These are phyloP conservation scores for Lepidopterella palustris DNA, from an alignment of 495 filamentous ascomycete genomes.

Conservation along the genomic window DNA sequence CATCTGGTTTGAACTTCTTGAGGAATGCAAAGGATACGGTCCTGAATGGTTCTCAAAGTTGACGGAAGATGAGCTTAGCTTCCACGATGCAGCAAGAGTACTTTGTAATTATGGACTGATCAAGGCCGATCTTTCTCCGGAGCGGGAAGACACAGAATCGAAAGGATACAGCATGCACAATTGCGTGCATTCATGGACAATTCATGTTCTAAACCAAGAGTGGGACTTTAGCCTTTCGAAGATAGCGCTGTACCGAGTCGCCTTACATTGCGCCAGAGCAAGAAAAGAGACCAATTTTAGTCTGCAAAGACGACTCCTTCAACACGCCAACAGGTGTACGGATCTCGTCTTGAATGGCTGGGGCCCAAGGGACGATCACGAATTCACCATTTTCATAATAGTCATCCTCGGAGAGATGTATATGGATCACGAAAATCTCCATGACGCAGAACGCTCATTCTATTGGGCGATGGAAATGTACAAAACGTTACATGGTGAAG, in stretches of 20 bases:
- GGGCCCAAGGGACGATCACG: too few relatives aligned
- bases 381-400: too few relatives aligned
- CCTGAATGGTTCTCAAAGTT: slow-evolving; percentile 33
- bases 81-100: slow-evolving; percentile 29
- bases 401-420: too few relatives aligned
- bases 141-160: slow-evolving; percentile 21
- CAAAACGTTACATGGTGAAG: too few relatives aligned
- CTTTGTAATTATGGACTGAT: slow-evolving; percentile 34
- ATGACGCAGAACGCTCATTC: too few relatives aligned
- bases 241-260: slow-evolving; percentile 28
- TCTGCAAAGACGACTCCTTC: slow-evolving; percentile 30
- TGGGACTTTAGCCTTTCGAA: slow-evolving; percentile 28
- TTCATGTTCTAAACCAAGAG: slow-evolving; percentile 32
- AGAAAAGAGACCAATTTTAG: slow-evolving; percentile 24
- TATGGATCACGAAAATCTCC: too few relatives aligned
- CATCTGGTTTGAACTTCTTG: slow-evolving; percentile 46
- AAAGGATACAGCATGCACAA: slow-evolving; percentile 38
- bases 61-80: slow-evolving; percentile 30
- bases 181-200: slow-evolving; percentile 40
- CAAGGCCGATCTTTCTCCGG: slow-evolving; percentile 24
- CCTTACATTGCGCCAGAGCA: slow-evolving; percentile 21
- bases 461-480: too few relatives aligned
- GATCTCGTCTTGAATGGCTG: too few relatives aligned
- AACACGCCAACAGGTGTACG: slow-evolving; percentile 7
- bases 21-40: slow-evolving; percentile 9